phyloP scores from a whole-genome alignment of 2,329 filamentous ascomycete genomes.

The Verticillium nubilum region DNA sequence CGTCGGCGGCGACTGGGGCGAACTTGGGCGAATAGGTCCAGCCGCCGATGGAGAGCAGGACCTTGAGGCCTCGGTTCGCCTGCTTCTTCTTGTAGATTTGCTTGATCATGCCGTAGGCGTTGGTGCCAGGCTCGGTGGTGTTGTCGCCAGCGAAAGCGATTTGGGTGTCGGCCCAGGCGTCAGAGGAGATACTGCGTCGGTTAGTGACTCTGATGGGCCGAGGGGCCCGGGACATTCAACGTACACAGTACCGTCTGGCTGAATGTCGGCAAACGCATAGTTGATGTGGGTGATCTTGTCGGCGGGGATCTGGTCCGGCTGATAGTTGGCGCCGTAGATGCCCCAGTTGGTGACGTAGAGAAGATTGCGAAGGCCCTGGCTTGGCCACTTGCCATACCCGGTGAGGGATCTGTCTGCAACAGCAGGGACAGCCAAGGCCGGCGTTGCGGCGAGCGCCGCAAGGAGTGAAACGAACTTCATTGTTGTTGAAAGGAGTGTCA shows the following conservation, averaged over 20 bases:
- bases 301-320: conserved; percentile 2
- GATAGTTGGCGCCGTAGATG: conserved; percentile 5
- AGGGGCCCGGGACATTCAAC: background rate
- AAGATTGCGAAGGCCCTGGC: background rate
- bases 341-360: conserved; percentile 9
- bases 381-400: too few species aligned
- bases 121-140: conserved; percentile 41
- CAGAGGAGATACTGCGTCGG: conserved; percentile 18
- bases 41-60: conserved; percentile 75
- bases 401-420: too few species aligned
- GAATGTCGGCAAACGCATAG: conserved; percentile 8
- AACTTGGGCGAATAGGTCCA: conserved; percentile 82
- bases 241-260: conserved; percentile 7
- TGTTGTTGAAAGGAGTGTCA: too few species aligned
- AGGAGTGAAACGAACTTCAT: too few species aligned
- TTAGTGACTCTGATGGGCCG: background rate
- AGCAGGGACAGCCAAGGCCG: too few species aligned
- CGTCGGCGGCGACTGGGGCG: conserved; percentile 57
- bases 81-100: conserved; percentile 77
- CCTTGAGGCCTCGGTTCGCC: conserved; percentile 69
- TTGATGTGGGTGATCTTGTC: conserved; percentile 4
- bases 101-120: conserved; percentile 77
- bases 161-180: conserved; percentile 24
- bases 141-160: conserved; percentile 5
- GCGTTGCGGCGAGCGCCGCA: too few species aligned